These are phyloP conservation scores for Teratosphaeria epicoccoides DNA, from an alignment of 2,329 filamentous ascomycete species.

Conservation along the genomic window DNA sequence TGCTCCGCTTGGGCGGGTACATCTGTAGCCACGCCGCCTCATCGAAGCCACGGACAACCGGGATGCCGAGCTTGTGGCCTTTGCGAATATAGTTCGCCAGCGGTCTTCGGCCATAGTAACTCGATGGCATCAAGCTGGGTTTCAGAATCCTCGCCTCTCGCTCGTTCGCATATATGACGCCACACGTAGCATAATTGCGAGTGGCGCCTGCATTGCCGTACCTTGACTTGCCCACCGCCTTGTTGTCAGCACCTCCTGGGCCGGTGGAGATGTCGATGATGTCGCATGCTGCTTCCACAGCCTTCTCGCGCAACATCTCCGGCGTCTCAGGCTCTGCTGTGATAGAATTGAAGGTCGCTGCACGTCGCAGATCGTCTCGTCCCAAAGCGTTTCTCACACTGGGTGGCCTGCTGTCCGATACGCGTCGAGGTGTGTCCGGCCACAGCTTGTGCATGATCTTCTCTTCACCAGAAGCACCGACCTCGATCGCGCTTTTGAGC, in stretches of 20 bases:
- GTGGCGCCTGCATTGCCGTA: slow-evolving; percentile 35
- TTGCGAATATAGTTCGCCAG: slow-evolving; percentile 71
- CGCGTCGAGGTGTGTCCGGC: slow-evolving; percentile 55
- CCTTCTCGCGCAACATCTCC: slow-evolving; percentile 33
- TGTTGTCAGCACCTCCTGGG: slow-evolving; percentile 36
- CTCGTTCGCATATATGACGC: slow-evolving; percentile 76
- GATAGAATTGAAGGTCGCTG: slow-evolving; percentile 18
- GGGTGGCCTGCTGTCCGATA: slow-evolving; percentile 31
- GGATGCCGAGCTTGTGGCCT: slow-evolving; percentile 69
- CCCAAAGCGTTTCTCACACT: slow-evolving; percentile 16
- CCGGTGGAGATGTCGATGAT: slow-evolving; percentile 39
- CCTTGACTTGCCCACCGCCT: slow-evolving; percentile 34
- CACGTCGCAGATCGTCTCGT: slow-evolving; percentile 13
- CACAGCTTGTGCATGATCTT: slow-evolving; percentile 79
- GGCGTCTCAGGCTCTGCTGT: slow-evolving; percentile 30
- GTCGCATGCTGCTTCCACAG: slow-evolving; percentile 36
- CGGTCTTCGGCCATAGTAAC: slow-evolving; percentile 71
- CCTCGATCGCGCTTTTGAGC: slow-evolving; percentile 76
- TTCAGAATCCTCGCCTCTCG: slow-evolving; percentile 74
- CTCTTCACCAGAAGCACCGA: slow-evolving; percentile 80
- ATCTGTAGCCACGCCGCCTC: slow-evolving; percentile 63
- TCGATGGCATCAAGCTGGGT: slow-evolving; percentile 72
- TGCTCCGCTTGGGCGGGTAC: slow-evolving; percentile 44
- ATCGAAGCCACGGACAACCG: slow-evolving; percentile 84
- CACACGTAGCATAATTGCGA: slow-evolving; percentile 58